Percentiles rank a stretch among this genome's conserved stretches.
These are phyloP conservation scores for Lentinus brumalis DNA, from an alignment of 768 basidiomycete species.

Conservation along the genomic window DNA sequence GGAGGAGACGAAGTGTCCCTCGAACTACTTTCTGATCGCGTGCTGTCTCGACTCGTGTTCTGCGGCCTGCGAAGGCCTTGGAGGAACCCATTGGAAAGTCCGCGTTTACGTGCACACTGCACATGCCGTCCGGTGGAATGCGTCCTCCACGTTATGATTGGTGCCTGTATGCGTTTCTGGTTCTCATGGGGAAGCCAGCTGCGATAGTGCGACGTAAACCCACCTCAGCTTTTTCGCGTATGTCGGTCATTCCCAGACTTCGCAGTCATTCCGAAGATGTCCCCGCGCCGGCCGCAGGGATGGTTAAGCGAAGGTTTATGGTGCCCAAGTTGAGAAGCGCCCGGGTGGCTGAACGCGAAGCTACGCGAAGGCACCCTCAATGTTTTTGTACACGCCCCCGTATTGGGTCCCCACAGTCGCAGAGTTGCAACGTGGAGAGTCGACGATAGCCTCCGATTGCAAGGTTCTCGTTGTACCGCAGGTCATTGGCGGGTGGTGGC, in stretches of 20 bases:
- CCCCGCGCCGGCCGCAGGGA: no score
- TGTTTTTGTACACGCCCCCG: slow-evolving; percentile 8
- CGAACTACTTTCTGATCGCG: background rate
- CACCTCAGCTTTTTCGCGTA: no score
- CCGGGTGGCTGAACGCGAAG: background rate
- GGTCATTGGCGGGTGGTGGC: no score
- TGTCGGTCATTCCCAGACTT: no score
- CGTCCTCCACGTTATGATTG: background rate
- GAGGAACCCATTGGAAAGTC: background rate
- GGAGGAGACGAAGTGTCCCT: no score
- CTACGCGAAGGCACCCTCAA: slow-evolving; percentile 12
- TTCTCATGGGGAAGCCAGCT: background rate
- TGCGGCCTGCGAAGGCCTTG: no score
- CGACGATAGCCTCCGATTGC: background rate
- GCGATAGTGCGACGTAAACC: no score
- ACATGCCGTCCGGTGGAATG: background rate
- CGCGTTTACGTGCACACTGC: background rate
- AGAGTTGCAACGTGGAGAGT: background rate
- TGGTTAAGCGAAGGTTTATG: no score
- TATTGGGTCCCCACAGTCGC: background rate
- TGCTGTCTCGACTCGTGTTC: no score
- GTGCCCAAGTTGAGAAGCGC: background rate
- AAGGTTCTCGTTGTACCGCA: background rate
- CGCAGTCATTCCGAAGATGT: no score
- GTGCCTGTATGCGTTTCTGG: background rate